Evolutionary conservation across 768 basidiomycete genomes (phyloP), one percentile per base, ranked within the genome.

Genomic region (Collybiopsis confluens): DNA sequence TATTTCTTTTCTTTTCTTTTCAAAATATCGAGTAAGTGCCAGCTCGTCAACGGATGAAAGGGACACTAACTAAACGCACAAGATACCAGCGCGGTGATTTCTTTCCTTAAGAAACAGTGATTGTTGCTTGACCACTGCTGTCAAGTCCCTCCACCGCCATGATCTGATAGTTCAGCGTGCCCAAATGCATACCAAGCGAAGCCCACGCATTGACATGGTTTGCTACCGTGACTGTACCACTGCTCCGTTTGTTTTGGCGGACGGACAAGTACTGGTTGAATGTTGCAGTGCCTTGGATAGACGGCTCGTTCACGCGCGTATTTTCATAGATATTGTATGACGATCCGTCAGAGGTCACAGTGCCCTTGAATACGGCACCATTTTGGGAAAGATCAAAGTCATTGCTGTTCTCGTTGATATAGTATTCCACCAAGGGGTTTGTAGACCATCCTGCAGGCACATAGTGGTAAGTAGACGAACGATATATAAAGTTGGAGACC

Each of bases 211-310:
- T 63, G 59, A 67, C 63, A 61, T 67, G 66, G 64, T 62, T 62
- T 21, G 36, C 56, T 0, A 53, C 50, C 2, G 56, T 58, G 3
- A 62, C 56, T 2, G 59, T 56, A 7, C 59, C 59, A 46, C 52
- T 54, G 18, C 52, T 59, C 20, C 50, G 50, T 15, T 1, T 60
- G 50, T 33, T 56, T 21, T 56, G 54, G 46, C 65, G 64, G 46
- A 61, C 55, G 18, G 57, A 55, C 57, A 64, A 67, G 63, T 60
- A 69, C 56, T 70, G 69, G 52, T 65, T 52, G 60, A 71, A 71
- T 0, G 70, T 70, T 30, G 59, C 60, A n/a, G 69, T 69, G 40
- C 70, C 70, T 10, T 64, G 20, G 55, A 71, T 71, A 2, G 70
- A 71, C 8, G 70, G 70, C 59, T 63, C 56, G 58, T 70, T 70